These are phyloP conservation scores for Collybiopsis luxurians DNA, from an alignment of 768 basidiomycete species.

Conservation along the genomic window DNA sequence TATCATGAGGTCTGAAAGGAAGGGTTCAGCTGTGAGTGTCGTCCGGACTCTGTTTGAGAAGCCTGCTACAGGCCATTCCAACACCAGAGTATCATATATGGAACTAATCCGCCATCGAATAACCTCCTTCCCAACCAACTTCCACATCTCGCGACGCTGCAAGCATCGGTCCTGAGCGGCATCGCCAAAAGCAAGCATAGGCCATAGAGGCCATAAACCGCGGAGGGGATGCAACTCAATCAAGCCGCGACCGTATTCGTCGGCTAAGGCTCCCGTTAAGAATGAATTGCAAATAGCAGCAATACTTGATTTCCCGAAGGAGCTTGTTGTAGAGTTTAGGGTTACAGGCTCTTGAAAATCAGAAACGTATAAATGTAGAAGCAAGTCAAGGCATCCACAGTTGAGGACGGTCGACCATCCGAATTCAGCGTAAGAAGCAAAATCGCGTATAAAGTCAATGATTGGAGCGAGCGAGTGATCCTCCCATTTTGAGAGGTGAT, in stretches of 20 bases:
- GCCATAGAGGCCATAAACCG: background rate
- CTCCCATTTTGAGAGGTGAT: background rate
- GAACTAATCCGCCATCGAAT: constrained; percentile 3
- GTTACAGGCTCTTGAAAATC: background rate
- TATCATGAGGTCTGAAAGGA: background rate
- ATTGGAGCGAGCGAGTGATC: background rate
- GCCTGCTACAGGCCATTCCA: background rate
- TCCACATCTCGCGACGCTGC: background rate
- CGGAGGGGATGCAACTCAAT: background rate
- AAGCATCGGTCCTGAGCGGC: background rate
- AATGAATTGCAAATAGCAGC: background rate
- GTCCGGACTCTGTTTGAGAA: background rate
- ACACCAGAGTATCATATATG: background rate
- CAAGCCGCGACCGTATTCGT: background rate
- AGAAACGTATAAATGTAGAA: constrained; percentile 2
- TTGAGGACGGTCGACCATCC: background rate
- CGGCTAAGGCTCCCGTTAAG: background rate
- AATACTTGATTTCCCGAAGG: background rate
- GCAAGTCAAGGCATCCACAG: background rate
- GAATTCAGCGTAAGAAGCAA: background rate
- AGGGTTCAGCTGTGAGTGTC: background rate
- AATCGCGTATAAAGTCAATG: background rate
- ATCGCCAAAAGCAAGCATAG: background rate
- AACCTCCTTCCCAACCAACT: background rate
- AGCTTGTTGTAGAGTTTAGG: background rate